These are phyloP conservation scores for Irineochytrium annulatum DNA, from an alignment of 192 early-diverging fungal species.

Conservation along the genomic window DNA sequence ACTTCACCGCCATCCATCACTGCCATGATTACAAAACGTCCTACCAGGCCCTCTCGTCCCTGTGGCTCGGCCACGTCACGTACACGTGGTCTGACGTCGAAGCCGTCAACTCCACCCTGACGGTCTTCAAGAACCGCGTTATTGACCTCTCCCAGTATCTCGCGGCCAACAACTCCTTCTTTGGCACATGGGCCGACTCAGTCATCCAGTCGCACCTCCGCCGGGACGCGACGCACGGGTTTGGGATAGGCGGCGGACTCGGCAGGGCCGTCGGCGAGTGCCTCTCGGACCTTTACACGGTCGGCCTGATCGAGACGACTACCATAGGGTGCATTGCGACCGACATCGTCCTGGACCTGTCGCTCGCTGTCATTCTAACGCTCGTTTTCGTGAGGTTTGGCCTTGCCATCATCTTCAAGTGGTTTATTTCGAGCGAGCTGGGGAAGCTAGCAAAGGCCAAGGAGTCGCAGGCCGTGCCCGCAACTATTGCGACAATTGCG, in stretches of 20 bases:
- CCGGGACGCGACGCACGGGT: conserved; percentile 15
- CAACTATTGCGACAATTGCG: no score
- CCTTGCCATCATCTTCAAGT: conserved; percentile 74
- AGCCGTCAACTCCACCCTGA: conserved; percentile 14
- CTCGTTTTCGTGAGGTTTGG: conserved; percentile 49
- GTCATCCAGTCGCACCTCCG: conserved; percentile 18
- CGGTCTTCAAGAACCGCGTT: conserved; percentile 31
- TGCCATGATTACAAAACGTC: conserved; percentile 23
- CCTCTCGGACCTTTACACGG: conserved; percentile 20
- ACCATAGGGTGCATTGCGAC: conserved; percentile 32
- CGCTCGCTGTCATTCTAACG: conserved; percentile 31
- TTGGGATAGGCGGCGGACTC: conserved; percentile 12
- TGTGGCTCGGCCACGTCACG: conserved; percentile 21
- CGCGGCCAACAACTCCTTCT: conserved; percentile 4
- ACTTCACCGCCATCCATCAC: conserved; percentile 5
- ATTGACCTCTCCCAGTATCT: conserved; percentile 36
- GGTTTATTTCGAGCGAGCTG: conserved; percentile 73
- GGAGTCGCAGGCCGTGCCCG: background rate
- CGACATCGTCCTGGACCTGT: conserved; percentile 34
- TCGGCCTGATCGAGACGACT: conserved; percentile 22
- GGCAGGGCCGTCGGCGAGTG: conserved; percentile 22
- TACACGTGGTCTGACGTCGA: conserved; percentile 31
- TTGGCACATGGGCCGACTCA: conserved; percentile 17
- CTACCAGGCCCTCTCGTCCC: background rate
- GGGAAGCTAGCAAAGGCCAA: conserved; percentile 53